Conservation (phyloP, 257 asterid species). For the Echites panduratus region DNA sequence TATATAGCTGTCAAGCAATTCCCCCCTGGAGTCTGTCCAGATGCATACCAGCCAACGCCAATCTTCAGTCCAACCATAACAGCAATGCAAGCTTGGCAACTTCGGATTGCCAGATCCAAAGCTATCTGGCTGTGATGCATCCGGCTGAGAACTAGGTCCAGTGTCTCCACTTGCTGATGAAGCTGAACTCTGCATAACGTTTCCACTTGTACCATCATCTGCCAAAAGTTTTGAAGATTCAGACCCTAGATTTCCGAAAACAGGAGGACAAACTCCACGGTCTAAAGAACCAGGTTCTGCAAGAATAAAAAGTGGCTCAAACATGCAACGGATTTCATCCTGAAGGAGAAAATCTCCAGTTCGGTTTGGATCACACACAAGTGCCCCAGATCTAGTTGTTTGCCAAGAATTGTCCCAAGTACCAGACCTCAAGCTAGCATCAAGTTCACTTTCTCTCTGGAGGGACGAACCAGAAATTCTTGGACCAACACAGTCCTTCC, state of each 20-base stretch:
- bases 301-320: slow-evolving; percentile 92
- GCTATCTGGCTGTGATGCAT: slow-evolving; percentile 62
- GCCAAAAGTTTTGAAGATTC: slow-evolving; percentile 63
- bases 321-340: slow-evolving; percentile 75
- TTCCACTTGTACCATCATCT: slow-evolving; percentile 73
- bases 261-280: slow-evolving; percentile 68
- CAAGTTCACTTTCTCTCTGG: slow-evolving; percentile 87
- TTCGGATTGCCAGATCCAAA: slow-evolving; percentile 65
- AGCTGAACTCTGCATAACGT: slow-evolving; percentile 60
- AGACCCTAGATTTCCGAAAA: slow-evolving; percentile 44
- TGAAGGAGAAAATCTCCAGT: slow-evolving; percentile 54
- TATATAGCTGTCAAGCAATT: slow-evolving; percentile 81
- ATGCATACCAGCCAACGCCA: slow-evolving; percentile 99
- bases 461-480: slow-evolving; percentile 62
- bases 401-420: slow-evolving; percentile 98
- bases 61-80: slow-evolving; percentile 99
- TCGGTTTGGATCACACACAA: slow-evolving; percentile 65
- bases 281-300: slow-evolving; percentile 93
- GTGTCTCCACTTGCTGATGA: slow-evolving; percentile 69
- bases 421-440: slow-evolving; percentile 73
- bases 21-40: slow-evolving; percentile 99
- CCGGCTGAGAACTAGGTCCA: slow-evolving; percentile 60
- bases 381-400: slow-evolving; percentile 66
- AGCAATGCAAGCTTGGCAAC: slow-evolving; percentile 88
- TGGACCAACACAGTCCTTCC: slow-evolving; percentile 88